Evolutionary conservation across 2,329 filamentous ascomycete species (phyloP).

Genomic region (Alternaria triticimaculans): DNA sequence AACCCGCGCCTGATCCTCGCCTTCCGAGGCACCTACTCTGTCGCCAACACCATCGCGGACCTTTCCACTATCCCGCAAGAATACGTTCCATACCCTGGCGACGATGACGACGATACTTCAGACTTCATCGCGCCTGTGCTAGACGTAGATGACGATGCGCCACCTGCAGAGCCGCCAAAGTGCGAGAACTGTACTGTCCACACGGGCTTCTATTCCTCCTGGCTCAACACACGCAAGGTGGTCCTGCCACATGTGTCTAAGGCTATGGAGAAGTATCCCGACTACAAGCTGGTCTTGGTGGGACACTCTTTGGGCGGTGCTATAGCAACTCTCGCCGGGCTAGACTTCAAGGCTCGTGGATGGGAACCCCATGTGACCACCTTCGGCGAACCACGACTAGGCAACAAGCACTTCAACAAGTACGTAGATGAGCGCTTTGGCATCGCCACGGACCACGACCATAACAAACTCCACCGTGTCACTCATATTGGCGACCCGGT

Average conservation of each 20-base stretch:
- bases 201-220: conserved; percentile 84
- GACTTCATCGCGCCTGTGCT: conserved; percentile 31
- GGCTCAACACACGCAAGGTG: conserved; percentile 73
- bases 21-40: conserved; percentile 92
- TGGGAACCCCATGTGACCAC: conserved; percentile 83
- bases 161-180: conserved; percentile 53
- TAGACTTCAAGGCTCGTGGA: conserved; percentile 80
- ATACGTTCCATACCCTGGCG: conserved; percentile 83
- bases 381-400: conserved; percentile 82
- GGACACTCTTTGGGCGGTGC: conserved; percentile 94
- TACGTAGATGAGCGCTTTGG: conserved; percentile 64
- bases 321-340: conserved; percentile 82
- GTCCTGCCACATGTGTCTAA: conserved; percentile 72
- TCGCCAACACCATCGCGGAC: conserved; percentile 90
- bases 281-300: conserved; percentile 77
- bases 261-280: conserved; percentile 67
- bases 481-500: conserved; percentile 90
- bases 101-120: conserved; percentile 49
- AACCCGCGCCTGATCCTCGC: conserved; percentile 77
- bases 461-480: conserved; percentile 70
- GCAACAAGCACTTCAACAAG: conserved; percentile 59
- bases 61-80: conserved; percentile 87
- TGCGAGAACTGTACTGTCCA: conserved; percentile 94
- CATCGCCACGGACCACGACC: conserved; percentile 25
- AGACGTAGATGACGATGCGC: conserved; percentile 23